These are phyloP conservation scores for Ceratocystis cubensis DNA, from an alignment of 2,329 filamentous ascomycete species.

Conservation along the genomic window DNA sequence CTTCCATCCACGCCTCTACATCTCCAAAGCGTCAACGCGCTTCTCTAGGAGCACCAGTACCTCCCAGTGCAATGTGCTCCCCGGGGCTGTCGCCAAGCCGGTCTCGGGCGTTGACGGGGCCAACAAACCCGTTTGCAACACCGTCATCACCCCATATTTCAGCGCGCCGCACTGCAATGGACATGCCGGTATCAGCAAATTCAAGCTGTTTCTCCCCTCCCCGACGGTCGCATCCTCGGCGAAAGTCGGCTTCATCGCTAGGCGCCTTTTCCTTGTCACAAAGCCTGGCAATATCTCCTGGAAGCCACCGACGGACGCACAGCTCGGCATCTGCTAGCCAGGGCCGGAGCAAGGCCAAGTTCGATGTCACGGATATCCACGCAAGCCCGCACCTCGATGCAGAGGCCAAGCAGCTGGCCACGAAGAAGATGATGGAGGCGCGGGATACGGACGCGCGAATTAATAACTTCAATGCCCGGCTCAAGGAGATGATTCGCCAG, in stretches of 20 bases:
- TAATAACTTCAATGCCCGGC: constrained; percentile 61
- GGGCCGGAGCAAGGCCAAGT: constrained; percentile 4
- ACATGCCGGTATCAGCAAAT: neutral
- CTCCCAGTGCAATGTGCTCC: neutral
- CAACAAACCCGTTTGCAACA: neutral
- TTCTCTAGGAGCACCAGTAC: neutral
- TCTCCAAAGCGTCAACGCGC: neutral
- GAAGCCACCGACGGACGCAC: constrained; percentile 9
- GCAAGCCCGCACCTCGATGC: constrained; percentile 42
- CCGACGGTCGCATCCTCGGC: constrained; percentile 29
- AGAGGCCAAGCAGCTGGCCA: constrained; percentile 63
- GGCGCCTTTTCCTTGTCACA: neutral
- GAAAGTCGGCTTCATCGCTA: neutral
- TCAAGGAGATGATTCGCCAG: constrained; percentile 79
- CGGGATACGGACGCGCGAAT: constrained; percentile 68
- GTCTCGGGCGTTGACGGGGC: neutral
- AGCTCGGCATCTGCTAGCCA: neutral
- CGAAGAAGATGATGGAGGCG: constrained; percentile 60
- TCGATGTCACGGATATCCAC: constrained; percentile 25
- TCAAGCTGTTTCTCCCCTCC: constrained; percentile 26
- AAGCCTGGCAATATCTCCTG: neutral
- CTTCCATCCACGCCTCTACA: constrained; percentile 22
- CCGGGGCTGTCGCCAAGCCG: neutral
- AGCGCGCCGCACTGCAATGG: neutral
- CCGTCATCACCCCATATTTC: neutral